These are phyloP conservation scores for Grifola frondosa DNA, from an alignment of 1,284 basidiomycete genomes.

Conservation along the genomic window DNA sequence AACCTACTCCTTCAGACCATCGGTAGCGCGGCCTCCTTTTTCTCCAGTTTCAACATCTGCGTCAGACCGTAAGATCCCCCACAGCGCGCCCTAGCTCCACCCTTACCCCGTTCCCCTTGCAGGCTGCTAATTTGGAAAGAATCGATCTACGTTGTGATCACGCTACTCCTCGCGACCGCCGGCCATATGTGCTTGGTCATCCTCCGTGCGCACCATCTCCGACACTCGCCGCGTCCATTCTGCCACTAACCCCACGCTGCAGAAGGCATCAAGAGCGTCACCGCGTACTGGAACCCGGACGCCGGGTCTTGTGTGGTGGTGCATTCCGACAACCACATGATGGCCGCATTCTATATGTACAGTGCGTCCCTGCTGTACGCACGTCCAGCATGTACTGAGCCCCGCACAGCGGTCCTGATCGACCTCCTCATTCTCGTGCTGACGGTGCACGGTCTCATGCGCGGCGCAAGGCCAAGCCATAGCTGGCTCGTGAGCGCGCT, in stretches of 20 bases:
- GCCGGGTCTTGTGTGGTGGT: slow-evolving; percentile 1
- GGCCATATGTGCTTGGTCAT: slow-evolving; percentile 3
- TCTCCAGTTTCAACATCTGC: slow-evolving; percentile 11
- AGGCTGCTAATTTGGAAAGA: too few species aligned
- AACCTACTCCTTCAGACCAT: slow-evolving; percentile 1
- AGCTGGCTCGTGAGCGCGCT: slow-evolving; percentile 11
- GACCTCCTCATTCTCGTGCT: slow-evolving; percentile 12
- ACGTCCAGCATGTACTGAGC: neutral
- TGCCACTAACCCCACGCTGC: neutral
- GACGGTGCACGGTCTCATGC: slow-evolving; percentile 13
- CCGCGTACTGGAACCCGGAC: slow-evolving; percentile 5
- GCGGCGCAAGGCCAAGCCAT: neutral
- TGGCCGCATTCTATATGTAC: slow-evolving; percentile 14
- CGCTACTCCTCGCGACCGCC: slow-evolving; percentile 1
- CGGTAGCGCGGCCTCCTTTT: slow-evolving; percentile 5
- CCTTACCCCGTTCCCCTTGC: too few species aligned
- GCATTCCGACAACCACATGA: slow-evolving; percentile 4
- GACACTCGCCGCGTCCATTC: too few species aligned
- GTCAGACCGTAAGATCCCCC: slow-evolving; percentile 5
- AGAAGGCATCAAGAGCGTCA: slow-evolving; percentile 12
- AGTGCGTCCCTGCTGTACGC: slow-evolving; percentile 1
- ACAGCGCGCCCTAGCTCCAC: too few species aligned
- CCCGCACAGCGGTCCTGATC: slow-evolving; percentile 8
- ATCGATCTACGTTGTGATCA: neutral
- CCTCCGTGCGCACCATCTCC: slow-evolving; percentile 2